Evolutionary conservation across 805 yeast species (phyloP).

Genomic region (Suhomyces sp.): DNA sequence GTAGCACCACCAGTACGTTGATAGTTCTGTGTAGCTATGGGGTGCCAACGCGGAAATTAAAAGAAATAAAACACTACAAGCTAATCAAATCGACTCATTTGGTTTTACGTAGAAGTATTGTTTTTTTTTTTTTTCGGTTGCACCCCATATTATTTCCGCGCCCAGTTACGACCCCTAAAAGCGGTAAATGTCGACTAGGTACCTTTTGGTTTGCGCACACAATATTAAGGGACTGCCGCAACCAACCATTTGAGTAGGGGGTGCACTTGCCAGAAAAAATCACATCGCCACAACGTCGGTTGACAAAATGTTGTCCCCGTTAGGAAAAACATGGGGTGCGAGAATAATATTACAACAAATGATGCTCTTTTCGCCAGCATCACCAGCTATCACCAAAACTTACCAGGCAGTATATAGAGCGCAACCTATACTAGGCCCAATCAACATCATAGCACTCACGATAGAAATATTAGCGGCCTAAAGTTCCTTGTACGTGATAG

Average conservation of each 20-base stretch:
- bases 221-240: background rate
- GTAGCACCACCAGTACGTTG: background rate
- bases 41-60: background rate
- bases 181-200: background rate
- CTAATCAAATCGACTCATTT: background rate
- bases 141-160: background rate
- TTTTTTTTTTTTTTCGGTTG: background rate
- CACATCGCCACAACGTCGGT: background rate
- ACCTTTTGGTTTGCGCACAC: background rate
- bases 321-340: conserved; percentile 1
- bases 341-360: background rate
- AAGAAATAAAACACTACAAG: background rate
- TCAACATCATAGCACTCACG: too few species aligned
- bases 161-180: background rate
- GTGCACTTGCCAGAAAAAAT: background rate
- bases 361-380: background rate
- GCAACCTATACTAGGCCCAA: background rate
- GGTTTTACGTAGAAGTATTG: background rate
- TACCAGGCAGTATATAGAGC: background rate
- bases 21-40: background rate
- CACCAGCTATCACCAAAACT: background rate
- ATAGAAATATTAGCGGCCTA: too few species aligned
- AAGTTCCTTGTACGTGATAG: too few species aligned
- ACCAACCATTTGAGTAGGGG: background rate
- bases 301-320: background rate